Evolutionary conservation across 257 asterid genomes (phyloP), one percentile per base, ranked within the genome.

Genomic region (Solanum rostratum): DNA sequence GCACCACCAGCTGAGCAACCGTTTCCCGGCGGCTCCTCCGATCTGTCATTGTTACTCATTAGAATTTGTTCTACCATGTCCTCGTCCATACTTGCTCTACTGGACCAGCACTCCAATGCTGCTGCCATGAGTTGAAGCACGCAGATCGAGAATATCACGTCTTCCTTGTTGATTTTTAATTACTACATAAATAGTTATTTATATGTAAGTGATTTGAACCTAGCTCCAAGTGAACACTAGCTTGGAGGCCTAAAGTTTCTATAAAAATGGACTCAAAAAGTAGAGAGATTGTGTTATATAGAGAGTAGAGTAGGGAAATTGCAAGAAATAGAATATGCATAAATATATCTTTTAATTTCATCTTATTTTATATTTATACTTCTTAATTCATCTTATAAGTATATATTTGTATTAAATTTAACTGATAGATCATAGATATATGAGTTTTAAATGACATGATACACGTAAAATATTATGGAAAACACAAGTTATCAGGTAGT

Each of bases 21-120:
- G 83, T 81, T 89, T 20, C 62, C 92, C 83, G 92, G 90, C 3
- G 88, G 89, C 55, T 88, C 92, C 83, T 96, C 99, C 82, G 99
- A 96, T 95, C 98, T 92, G 89, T 94, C 92, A 13, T 89, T 87
- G 45, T 94, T 92, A 41, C 95, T 93, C 98, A 96, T 95, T 9
- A 96, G 87, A 19, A 93, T 98, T 84, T 96, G 99, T 89, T 96
- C 99, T 85, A 92, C 96, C 92, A 92, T 84, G 86, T 96, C 99
- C 89, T 96, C 99, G 50, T 96, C 99, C 57, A 96, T 94, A 39
- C 96, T 93, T 29, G 97, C 88, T 66, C 97, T 90, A 88, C 97
- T 93, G 2, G 98, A 93, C 99, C 99, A 96, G 95, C 99, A 96
- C 79, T 96, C 99, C 46, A 95, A 81, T 50, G 99, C 98, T 27